These are phyloP conservation scores for Rhizophagus clarus DNA, from an alignment of 192 early-diverging fungal genomes.

Conservation along the genomic window DNA sequence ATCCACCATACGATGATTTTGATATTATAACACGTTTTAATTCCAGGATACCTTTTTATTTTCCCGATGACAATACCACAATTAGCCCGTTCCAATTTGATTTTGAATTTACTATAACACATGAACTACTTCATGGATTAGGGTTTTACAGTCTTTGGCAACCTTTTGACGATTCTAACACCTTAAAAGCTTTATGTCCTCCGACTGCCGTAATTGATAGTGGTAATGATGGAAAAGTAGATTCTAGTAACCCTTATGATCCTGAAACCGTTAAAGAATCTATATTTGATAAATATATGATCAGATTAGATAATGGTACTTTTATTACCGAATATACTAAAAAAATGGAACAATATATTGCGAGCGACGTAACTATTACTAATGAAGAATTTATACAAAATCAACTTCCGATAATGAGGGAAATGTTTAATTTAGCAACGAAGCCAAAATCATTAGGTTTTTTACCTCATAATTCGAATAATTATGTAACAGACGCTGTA, in stretches of 20 bases:
- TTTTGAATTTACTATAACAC: not conserved
- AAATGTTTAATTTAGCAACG: not conserved
- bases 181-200: not conserved
- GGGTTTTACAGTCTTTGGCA: not conserved
- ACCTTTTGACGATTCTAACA: not conserved
- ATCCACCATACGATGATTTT: not conserved
- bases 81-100: not conserved
- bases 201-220: not conserved
- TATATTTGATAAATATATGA: slow-evolving; percentile 11
- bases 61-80: not conserved
- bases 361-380: not conserved
- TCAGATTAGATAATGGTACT: not conserved
- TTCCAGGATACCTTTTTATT: not conserved
- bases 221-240: not conserved
- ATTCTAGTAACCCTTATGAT: not conserved
- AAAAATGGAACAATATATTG: not conserved
- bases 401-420: not conserved
- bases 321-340: not conserved
- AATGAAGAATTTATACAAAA: not conserved
- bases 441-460: not conserved
- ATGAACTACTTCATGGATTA: slow-evolving; percentile 26
- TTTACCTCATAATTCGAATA: not conserved
- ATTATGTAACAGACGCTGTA: not conserved
- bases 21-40: slow-evolving; percentile 9
- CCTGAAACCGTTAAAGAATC: not conserved